Conservation (phyloP, 768 basidiomycete genomes). For the Serpula lacrymans region DNA sequence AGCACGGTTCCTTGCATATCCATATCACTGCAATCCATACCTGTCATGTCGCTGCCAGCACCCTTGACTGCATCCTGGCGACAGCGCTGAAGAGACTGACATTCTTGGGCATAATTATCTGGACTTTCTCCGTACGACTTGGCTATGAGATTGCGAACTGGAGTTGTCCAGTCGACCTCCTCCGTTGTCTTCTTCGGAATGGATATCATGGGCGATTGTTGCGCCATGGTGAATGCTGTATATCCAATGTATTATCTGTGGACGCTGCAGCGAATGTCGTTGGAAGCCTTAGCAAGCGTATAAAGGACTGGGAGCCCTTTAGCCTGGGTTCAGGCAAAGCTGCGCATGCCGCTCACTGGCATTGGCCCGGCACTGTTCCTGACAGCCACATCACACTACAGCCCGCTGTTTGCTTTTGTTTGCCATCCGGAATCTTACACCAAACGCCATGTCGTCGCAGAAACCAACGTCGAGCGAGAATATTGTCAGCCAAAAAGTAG, state of each 20-base stretch:
- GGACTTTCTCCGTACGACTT: conserved; percentile 94
- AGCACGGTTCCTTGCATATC: conserved; percentile 3
- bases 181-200: conserved; percentile 94
- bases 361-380: background rate
- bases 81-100: conserved; percentile 80
- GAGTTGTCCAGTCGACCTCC: conserved; percentile 94
- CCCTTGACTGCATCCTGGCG: conserved; percentile 95
- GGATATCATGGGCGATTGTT: conserved; percentile 85
- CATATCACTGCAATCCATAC: conserved; percentile 37
- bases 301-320: background rate
- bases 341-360: too few species aligned
- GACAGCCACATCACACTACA: background rate
- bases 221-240: conserved; percentile 45
- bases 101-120: conserved; percentile 83
- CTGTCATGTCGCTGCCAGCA: conserved; percentile 94
- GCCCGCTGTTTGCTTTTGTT: background rate
- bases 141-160: conserved; percentile 81
- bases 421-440: conserved; percentile 6
- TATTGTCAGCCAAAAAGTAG: conserved; percentile 84
- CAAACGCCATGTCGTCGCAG: conserved; percentile 41
- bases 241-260: too few species aligned
- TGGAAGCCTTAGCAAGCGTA: background rate
- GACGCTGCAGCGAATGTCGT: too few species aligned
- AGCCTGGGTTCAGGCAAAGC: conserved; percentile 1
- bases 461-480: conserved; percentile 86